phyloP scores from a whole-genome alignment of 352 stramenopile genomes.

The Pythium oligandrum region DNA sequence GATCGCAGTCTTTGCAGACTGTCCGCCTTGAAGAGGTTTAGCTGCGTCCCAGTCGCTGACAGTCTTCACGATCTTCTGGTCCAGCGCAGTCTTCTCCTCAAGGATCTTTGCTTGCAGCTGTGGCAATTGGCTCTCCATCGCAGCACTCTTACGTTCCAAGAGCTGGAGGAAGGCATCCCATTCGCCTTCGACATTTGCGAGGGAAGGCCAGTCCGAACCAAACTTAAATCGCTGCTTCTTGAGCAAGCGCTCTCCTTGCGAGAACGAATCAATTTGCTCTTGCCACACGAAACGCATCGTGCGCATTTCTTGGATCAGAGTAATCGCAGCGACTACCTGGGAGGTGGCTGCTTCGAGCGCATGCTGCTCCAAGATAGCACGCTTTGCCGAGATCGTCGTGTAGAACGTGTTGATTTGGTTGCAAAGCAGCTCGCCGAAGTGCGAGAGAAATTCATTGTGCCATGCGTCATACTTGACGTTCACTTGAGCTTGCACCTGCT shows the following conservation, averaged over 20 bases:
- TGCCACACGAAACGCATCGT: constrained; percentile 69
- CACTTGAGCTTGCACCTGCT: constrained; percentile 89
- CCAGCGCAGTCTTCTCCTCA: constrained; percentile 91
- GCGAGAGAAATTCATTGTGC: constrained; percentile 97
- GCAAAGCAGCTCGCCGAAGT: constrained; percentile 93
- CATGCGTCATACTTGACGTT: constrained; percentile 99
- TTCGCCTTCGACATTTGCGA: constrained; percentile 94
- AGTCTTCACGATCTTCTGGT: constrained; percentile 75
- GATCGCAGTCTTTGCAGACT: constrained; percentile 65
- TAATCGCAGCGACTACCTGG: constrained; percentile 94
- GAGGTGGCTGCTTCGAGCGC: constrained; percentile 94
- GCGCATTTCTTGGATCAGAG: constrained; percentile 87
- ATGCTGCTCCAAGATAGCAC: constrained; percentile 90
- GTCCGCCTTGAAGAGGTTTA: constrained; percentile 73
- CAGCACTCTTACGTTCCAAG: constrained; percentile 81
- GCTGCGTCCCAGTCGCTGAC: constrained; percentile 76
- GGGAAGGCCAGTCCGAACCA: constrained; percentile 93
- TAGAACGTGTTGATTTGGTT: constrained; percentile 92
- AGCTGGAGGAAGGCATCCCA: constrained; percentile 94
- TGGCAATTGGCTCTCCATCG: constrained; percentile 97
- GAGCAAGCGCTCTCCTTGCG: constrained; percentile 93
- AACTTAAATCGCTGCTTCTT: constrained; percentile 97
- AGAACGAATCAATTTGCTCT: constrained; percentile 84
- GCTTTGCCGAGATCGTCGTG: constrained; percentile 76
- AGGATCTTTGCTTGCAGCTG: constrained; percentile 97